Conservation (phyloP, 352 stramenopile species). For the Lagenidium sp. region DNA sequence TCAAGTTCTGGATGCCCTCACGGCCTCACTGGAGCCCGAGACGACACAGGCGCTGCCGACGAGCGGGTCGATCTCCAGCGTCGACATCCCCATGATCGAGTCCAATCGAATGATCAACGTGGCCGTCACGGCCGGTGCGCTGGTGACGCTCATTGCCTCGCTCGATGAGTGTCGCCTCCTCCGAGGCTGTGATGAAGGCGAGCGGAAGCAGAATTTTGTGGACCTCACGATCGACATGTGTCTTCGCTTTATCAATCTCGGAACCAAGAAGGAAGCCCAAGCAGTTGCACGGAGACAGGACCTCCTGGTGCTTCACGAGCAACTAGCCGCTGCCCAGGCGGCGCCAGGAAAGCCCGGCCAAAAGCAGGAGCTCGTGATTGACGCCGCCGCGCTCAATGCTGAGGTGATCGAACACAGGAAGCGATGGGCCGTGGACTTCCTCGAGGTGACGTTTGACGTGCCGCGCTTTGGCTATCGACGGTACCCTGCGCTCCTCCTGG, state of each 20-base stretch:
- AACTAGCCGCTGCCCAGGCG: constrained; percentile 2
- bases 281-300: constrained; percentile 5
- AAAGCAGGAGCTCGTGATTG: constrained; percentile 3
- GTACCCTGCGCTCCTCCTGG: constrained; percentile 45
- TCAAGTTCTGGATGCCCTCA: constrained; percentile 18
- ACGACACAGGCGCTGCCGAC: constrained; percentile 15
- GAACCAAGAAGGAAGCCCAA: constrained; percentile 3
- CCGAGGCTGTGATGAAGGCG: constrained; percentile 9
- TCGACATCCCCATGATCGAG: constrained; percentile 9
- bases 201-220: constrained; percentile 7
- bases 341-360: neutral
- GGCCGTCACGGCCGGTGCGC: constrained; percentile 16
- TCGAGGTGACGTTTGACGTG: constrained; percentile 30
- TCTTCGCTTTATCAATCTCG: constrained; percentile 20
- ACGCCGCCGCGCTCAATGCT: constrained; percentile 4
- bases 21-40: constrained; percentile 20
- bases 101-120: constrained; percentile 34
- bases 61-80: neutral
- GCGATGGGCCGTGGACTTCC: constrained; percentile 32
- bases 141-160: constrained; percentile 35
- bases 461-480: constrained; percentile 35
- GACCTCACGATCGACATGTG: constrained; percentile 17
- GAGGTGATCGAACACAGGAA: constrained; percentile 18
- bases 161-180: constrained; percentile 24
- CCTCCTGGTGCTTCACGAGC: constrained; percentile 7